These are phyloP conservation scores for Phlebopus sp. DNA, from an alignment of 1,284 basidiomycete genomes.

Conservation along the genomic window DNA sequence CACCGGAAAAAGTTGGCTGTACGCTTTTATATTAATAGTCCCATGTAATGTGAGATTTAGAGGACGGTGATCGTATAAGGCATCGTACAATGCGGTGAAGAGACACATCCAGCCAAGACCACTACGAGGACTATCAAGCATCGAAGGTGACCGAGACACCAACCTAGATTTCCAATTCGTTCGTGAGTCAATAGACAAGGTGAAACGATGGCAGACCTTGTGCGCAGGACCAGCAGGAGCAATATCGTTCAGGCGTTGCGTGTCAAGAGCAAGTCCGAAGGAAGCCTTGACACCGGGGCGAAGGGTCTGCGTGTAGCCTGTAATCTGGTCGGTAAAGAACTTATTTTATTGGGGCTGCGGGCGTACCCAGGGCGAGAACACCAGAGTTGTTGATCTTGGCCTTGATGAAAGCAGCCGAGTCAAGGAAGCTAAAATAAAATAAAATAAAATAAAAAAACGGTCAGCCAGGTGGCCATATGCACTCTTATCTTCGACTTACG, in stretches of 20 bases:
- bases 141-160: conserved; percentile 76
- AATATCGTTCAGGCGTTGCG: conserved; percentile 78
- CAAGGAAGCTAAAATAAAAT: conserved; percentile 77
- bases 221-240: conserved; percentile 63
- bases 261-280: conserved; percentile 92
- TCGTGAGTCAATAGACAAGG: neutral
- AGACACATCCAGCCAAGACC: conserved; percentile 15
- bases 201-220: conserved; percentile 46
- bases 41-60: no score
- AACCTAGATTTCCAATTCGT: conserved; percentile 39
- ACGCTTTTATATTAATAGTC: neutral
- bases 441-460: no score
- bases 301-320: conserved; percentile 88
- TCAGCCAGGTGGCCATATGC: neutral
- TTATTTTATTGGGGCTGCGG: neutral
- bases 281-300: conserved; percentile 94
- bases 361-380: conserved; percentile 77
- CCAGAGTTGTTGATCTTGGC: conserved; percentile 99
- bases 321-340: conserved; percentile 5
- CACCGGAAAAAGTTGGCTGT: neutral
- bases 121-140: conserved; percentile 44
- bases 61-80: no score
- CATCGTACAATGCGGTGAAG: conserved; percentile 2
- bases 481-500: conserved; percentile 50
- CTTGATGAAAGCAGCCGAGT: conserved; percentile 91